These are phyloP conservation scores for Begonia masoniana DNA, from an alignment of 306 rosid genomes.

Conservation along the genomic window DNA sequence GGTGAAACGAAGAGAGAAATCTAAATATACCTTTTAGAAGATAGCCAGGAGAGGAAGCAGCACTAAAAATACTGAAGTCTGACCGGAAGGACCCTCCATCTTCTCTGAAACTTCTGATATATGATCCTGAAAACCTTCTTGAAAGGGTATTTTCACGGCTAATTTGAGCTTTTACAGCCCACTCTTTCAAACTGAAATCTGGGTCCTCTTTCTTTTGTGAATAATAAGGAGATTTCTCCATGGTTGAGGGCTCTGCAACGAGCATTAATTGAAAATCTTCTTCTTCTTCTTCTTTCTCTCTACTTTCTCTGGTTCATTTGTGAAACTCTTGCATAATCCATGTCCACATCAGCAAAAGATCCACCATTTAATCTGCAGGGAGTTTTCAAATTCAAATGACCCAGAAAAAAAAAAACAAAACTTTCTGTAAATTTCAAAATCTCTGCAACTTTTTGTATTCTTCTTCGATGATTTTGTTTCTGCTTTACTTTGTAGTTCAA, in stretches of 20 bases:
- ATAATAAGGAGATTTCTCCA: constrained; percentile 32
- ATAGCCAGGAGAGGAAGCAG: constrained; percentile 90
- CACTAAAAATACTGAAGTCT: constrained; percentile 74
- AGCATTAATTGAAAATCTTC: background rate
- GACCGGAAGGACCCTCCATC: constrained; percentile 72
- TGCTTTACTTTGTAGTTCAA: too few species aligned
- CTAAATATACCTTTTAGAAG: constrained; percentile 42
- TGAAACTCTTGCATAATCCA: too few species aligned
- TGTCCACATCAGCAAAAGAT: too few species aligned
- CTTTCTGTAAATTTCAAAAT: too few species aligned
- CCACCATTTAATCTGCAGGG: too few species aligned
- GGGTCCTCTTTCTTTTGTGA: constrained; percentile 44
- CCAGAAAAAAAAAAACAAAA: too few species aligned
- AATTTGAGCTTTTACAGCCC: constrained; percentile 40
- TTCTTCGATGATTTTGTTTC: too few species aligned
- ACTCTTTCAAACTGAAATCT: constrained; percentile 53
- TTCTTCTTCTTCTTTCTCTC: too few species aligned
- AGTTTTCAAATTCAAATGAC: too few species aligned
- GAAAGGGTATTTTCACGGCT: constrained; percentile 47
- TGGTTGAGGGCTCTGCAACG: constrained; percentile 8
- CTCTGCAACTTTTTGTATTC: too few species aligned
- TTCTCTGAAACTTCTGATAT: constrained; percentile 72
- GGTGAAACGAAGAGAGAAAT: background rate
- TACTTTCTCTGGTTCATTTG: too few species aligned
- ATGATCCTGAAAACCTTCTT: constrained; percentile 76